Evolutionary conservation across 73 alveolate species (phyloP).

Genomic region (Tetrahymena malaccensis): DNA sequence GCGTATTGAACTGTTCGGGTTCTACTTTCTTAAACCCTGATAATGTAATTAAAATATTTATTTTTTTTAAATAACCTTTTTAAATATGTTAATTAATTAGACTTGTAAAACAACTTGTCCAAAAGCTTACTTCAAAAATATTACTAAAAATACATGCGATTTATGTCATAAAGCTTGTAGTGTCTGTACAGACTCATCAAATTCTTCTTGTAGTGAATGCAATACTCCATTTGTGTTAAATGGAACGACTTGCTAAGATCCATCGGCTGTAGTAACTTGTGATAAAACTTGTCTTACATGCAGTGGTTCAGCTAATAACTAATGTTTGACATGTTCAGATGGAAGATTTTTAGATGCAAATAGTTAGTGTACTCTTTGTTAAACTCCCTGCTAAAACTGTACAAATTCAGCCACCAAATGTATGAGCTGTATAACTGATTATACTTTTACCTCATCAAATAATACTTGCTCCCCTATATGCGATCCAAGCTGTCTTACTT

Average conservation of each 20-base stretch:
- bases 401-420: neutral
- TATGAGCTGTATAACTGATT: neutral
- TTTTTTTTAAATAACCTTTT: neutral
- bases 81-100: neutral
- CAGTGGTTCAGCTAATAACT: neutral
- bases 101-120: neutral
- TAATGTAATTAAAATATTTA: neutral
- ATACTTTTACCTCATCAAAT: neutral
- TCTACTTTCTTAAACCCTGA: neutral
- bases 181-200: neutral
- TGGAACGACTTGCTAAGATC: neutral
- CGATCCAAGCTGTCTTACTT: neutral
- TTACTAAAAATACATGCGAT: neutral
- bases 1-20: neutral
- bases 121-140: neutral
- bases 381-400: neutral
- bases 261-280: neutral
- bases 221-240: neutral
- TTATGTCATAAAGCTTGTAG: neutral
- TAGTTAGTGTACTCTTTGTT: neutral
- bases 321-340: neutral
- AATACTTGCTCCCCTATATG: neutral
- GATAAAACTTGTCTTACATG: neutral
- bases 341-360: neutral
- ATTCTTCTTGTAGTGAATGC: neutral